Base-by-base conservation (phyloP, 2,329 filamentous ascomycete genomes). In the Stagonosporopsis vannaccii region DNA sequence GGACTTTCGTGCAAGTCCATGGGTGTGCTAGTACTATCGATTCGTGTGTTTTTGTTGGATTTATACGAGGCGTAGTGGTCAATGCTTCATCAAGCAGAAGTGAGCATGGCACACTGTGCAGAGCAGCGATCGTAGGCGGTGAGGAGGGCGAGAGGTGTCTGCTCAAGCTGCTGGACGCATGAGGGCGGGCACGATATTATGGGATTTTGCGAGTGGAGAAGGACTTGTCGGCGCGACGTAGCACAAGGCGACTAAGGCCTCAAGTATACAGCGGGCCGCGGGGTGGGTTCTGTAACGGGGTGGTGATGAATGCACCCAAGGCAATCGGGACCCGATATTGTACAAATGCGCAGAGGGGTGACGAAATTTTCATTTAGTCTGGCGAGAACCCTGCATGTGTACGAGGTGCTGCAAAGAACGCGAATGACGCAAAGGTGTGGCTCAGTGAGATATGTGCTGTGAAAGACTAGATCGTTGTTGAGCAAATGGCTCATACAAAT, bases 1-100 rank as follows among this genome's bases (percentile, higher is more conserved):
- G 71, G 56, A 56, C 65, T 66, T 61, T 71, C 59, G 51, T 69
- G 59, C 49, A 71, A 53, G 57, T 74, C 72, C 73, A 75, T 75
- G 32, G 32, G 57, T 51, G 51, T 44, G 56, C 26, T 41, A 40
- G 33, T 44, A 28, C 45, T 46, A 23, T 56, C 26, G 35, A 39
- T 30, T 42, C 36, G 45, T 56, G 36, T 57, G 39, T 55, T 46
- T 30, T 46, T 30, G 30, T 33, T 44, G 42, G 3, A n/a, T 55
- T 50, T 49, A 36, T 61, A 47, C 39, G 39, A 11, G 5, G 30
- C 32, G 32, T 45, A 22, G 35, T 43, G 28, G 37, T 56, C 41
- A 48, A 50, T 40, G 44, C 25, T 57, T 26, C 59, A 50, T 66
- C 58, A 69, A 56, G 59, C 64, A 58, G 42, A 37, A 45, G 37